A percentile compares a stretch with the other conserved stretches of the same genome.
phyloP scores from a whole-genome alignment of 139 green algal genomes.

The Raphidocelis subcapitata region DNA sequence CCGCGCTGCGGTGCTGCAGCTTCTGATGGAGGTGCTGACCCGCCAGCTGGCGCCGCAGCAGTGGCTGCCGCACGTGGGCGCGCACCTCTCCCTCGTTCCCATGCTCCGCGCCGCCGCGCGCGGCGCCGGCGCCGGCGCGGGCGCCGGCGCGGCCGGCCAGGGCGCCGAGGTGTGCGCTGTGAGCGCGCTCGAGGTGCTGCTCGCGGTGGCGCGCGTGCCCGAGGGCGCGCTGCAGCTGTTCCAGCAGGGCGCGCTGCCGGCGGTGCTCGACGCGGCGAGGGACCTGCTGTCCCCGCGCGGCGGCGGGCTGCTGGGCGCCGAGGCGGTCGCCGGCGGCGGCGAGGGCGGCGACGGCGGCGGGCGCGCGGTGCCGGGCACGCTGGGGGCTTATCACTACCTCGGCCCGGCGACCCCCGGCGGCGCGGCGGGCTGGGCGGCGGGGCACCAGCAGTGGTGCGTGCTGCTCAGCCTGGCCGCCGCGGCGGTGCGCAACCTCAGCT shows the following conservation, averaged over 20 bases:
- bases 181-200: conserved; percentile 38
- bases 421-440: conserved; percentile 7
- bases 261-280: conserved; percentile 15
- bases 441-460: conserved; percentile 31
- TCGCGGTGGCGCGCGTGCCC: conserved; percentile 30
- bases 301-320: conserved; percentile 15
- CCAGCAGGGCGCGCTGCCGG: conserved; percentile 29
- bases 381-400: conserved; percentile 4
- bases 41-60: conserved; percentile 8
- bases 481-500: conserved; percentile 10
- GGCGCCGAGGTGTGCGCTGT: conserved; percentile 20
- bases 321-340: neutral
- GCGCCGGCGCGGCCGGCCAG: neutral
- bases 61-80: conserved; percentile 5
- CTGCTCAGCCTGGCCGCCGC: conserved; percentile 5
- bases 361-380: neutral
- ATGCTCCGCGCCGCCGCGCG: conserved; percentile 3
- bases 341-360: neutral
- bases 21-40: conserved; percentile 28
- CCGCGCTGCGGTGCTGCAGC: conserved; percentile 19
- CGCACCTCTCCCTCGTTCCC: conserved; percentile 3
- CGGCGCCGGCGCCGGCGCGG: neutral
- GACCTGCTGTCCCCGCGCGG: conserved; percentile 28
- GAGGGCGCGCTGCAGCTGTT: conserved; percentile 42
- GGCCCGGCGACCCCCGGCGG: neutral